phyloP scores from a whole-genome alignment of 495 filamentous ascomycete species.

The Aspergillus ostianus region DNA sequence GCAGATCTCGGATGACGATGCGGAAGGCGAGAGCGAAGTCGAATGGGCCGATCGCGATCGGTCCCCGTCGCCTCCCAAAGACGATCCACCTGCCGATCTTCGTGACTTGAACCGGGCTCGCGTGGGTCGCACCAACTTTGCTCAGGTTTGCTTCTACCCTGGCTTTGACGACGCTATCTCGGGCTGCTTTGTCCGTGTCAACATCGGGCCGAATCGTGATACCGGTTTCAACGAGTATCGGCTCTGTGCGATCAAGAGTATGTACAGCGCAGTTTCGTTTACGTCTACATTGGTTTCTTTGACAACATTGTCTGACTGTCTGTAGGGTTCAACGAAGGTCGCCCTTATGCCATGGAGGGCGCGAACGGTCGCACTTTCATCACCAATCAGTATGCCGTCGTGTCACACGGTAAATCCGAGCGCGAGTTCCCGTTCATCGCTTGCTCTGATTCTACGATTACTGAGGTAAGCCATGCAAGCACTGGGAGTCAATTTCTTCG shows the following conservation, averaged over 20 bases:
- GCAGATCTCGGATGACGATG: conserved; percentile 59
- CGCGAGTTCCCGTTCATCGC: conserved; percentile 79
- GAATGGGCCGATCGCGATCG: conserved; percentile 63
- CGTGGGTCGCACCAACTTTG: conserved; percentile 77
- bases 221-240: conserved; percentile 74
- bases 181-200: conserved; percentile 78
- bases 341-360: conserved; percentile 74
- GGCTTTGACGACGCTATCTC: conserved; percentile 78
- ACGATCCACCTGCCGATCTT: conserved; percentile 66
- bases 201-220: conserved; percentile 66
- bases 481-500: background rate
- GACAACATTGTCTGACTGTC: conserved; percentile 30
- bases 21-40: conserved; percentile 75
- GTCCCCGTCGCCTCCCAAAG: conserved; percentile 42
- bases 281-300: background rate
- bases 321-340: conserved; percentile 71
- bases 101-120: conserved; percentile 77
- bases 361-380: conserved; percentile 67
- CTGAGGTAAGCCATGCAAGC: conserved; percentile 55
- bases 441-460: conserved; percentile 73
- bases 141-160: conserved; percentile 85
- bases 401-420: conserved; percentile 73
- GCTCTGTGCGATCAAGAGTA: conserved; percentile 83
- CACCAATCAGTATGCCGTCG: conserved; percentile 71
- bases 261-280: conserved; percentile 9